These are phyloP conservation scores for Lodderomyces orthopsilosis DNA, from an alignment of 1,139 yeast species.

Conservation along the genomic window DNA sequence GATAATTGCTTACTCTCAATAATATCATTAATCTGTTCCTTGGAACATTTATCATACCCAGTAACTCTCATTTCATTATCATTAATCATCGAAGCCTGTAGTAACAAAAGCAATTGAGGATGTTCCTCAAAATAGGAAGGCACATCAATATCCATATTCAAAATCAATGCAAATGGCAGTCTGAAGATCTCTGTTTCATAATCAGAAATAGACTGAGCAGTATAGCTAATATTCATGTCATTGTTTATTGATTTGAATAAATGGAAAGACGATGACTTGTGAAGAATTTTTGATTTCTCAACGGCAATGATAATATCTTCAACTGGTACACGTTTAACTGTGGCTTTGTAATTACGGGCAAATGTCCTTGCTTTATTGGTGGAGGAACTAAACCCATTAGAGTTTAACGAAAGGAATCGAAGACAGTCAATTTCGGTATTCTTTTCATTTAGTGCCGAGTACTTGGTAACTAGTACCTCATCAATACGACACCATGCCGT, in stretches of 20 bases:
- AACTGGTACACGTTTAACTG: conserved; percentile 8
- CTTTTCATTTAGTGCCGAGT: conserved; percentile 25
- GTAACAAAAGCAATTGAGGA: conserved; percentile 24
- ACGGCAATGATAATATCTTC: conserved; percentile 55
- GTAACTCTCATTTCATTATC: conserved; percentile 28
- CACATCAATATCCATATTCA: conserved; percentile 44
- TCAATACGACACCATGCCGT: conserved; percentile 66
- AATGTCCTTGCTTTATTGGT: conserved; percentile 11
- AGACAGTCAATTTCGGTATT: conserved; percentile 21
- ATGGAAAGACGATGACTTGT: conserved; percentile 84
- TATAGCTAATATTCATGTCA: conserved; percentile 54
- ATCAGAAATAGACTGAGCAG: conserved; percentile 71
- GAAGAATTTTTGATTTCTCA: conserved; percentile 74
- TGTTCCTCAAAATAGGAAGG: conserved; percentile 24
- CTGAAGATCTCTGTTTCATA: conserved; percentile 59
- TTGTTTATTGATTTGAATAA: conserved; percentile 50
- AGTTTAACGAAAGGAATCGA: conserved; percentile 25
- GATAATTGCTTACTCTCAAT: conserved; percentile 14
- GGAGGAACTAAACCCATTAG: conserved; percentile 23
- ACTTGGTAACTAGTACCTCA: conserved; percentile 48
- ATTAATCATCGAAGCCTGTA: conserved; percentile 28
- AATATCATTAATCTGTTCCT: conserved; percentile 24
- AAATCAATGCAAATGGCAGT: conserved; percentile 62
- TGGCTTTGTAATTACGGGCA: conserved; percentile 6
- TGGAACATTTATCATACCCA: conserved; percentile 26